Base-by-base conservation (phyloP, 2,329 filamentous ascomycete genomes). In the Colletotrichum chrysophilum region DNA sequence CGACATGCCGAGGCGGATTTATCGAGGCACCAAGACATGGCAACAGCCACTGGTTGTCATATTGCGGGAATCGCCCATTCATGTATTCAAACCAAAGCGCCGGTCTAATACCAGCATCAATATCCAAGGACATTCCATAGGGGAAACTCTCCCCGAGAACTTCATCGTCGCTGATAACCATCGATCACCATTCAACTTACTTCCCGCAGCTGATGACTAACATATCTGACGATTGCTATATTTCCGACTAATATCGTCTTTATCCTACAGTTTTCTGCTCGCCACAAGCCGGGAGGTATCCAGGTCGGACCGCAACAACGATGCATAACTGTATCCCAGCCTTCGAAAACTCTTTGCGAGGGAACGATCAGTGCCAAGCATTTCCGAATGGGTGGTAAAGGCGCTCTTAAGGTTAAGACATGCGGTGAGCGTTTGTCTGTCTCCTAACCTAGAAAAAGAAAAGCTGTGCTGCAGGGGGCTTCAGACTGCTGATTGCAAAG, bases 351-450 rank as follows among this genome's bases (percentile, higher is more conserved):
- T 71, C 43, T n/a, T 3, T n/a, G 16, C 21, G 32, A 21, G 30
- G 16, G n/a, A 30, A 36, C 34, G 55, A 73, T 65, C 56, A 43
- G 30, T 75, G 64, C 73, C 73, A 73, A 73, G 73, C 32, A 28
- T 32, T 65, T 62, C 64, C 73, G 28, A 52, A 65, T 21, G n/a
- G 13, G 56, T 60, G 58, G 56, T 34, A 58, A 34, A 30, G 73
- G 56, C 70, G 58, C 58, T 26, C 58, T 75, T 75, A 73, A 34
- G 38, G 64, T 73, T 75, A 21, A 75, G 64, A 73, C 67, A 74
- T 10, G 48, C 28, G 4, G 43, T 58, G 52, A 55, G 69, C 26
- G 5, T 55, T 21, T 43, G 30, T 32, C 66, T 13, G 67, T 75
- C 26, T 68, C 30, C 18, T 28, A 14, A 43, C 30, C 14, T 21